phyloP scores from a whole-genome alignment of 208 protist genomes.

The Leptomonas pyrrhocoris region DNA sequence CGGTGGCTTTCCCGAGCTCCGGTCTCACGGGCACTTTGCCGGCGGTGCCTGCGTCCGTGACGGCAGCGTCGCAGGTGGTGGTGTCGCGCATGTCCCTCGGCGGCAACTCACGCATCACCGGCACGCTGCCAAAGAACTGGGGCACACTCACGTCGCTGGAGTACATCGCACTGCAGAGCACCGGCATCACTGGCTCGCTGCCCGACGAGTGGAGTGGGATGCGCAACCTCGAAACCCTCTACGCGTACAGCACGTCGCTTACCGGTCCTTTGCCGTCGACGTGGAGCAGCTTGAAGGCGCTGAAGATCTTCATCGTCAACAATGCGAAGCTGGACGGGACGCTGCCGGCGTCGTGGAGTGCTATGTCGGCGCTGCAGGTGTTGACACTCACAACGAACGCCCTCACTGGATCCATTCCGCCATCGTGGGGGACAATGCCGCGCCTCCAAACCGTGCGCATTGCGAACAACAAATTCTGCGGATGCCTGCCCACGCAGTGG shows the following conservation, averaged over 20 bases:
- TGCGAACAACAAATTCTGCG: conserved; percentile 12
- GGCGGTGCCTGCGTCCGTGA: conserved; percentile 30
- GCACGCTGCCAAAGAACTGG: conserved; percentile 17
- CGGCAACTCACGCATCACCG: conserved; percentile 18
- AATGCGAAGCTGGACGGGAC: conserved; percentile 30
- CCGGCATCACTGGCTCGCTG: conserved; percentile 14
- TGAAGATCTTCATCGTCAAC: conserved; percentile 48
- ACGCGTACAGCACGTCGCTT: conserved; percentile 19
- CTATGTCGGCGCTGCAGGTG: conserved; percentile 12
- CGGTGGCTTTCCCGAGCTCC: not conserved
- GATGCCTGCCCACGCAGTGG: conserved; percentile 14
- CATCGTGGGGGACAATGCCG: conserved; percentile 12
- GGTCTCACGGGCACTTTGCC: conserved; percentile 36
- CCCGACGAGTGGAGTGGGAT: conserved; percentile 2
- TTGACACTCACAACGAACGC: conserved; percentile 10
- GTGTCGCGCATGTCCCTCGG: conserved; percentile 52
- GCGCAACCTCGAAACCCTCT: conserved; percentile 16
- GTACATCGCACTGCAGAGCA: conserved; percentile 12
- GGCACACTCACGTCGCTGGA: conserved; percentile 8
- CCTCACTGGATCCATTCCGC: conserved; percentile 15
- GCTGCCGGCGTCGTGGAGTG: conserved; percentile 28
- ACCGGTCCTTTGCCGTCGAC: conserved; percentile 33
- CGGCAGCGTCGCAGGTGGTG: conserved; percentile 42
- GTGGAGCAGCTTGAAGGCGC: conserved; percentile 29
- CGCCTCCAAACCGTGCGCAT: conserved; percentile 2